Evolutionary conservation across 106 monocot genomes (phyloP).

Genomic region (Narthecium ossifragum): DNA sequence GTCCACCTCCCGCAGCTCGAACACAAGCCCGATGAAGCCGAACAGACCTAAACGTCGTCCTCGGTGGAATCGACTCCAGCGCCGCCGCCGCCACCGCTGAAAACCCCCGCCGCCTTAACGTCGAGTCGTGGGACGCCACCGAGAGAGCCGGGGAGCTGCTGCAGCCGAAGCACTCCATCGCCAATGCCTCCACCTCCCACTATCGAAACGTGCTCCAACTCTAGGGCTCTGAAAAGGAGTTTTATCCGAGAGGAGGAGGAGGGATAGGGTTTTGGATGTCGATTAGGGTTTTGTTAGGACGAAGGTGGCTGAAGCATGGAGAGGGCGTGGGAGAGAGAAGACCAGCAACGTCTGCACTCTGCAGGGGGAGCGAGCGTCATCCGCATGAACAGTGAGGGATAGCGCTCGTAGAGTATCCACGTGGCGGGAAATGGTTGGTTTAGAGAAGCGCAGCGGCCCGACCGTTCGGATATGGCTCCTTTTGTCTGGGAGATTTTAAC

Average conservation of each 20-base stretch:
- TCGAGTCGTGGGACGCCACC: slow-evolving; percentile 17
- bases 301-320: neutral
- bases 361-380: neutral
- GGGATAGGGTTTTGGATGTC: neutral
- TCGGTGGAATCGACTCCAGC: neutral
- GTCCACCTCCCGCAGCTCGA: too few species aligned
- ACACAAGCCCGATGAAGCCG: neutral
- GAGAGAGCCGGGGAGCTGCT: slow-evolving; percentile 19
- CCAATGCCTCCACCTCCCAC: neutral
- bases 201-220: neutral
- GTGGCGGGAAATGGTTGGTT: neutral
- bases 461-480: slow-evolving; percentile 1
- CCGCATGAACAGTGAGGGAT: neutral
- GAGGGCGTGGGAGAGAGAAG: neutral
- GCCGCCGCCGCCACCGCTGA: slow-evolving; percentile 3
- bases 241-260: neutral
- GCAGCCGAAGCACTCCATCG: slow-evolving; percentile 37
- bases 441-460: neutral
- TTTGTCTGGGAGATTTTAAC: neutral
- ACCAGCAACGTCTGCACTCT: neutral
- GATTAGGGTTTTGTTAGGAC: neutral
- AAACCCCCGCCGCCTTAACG: slow-evolving; percentile 11
- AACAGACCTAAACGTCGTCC: neutral
- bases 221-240: neutral
- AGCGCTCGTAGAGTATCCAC: neutral